Evolutionary conservation across 2,329 filamentous ascomycete species (phyloP), one percentile per base, ranked within the genome.

Genomic region (Raffaelea albimanens): DNA sequence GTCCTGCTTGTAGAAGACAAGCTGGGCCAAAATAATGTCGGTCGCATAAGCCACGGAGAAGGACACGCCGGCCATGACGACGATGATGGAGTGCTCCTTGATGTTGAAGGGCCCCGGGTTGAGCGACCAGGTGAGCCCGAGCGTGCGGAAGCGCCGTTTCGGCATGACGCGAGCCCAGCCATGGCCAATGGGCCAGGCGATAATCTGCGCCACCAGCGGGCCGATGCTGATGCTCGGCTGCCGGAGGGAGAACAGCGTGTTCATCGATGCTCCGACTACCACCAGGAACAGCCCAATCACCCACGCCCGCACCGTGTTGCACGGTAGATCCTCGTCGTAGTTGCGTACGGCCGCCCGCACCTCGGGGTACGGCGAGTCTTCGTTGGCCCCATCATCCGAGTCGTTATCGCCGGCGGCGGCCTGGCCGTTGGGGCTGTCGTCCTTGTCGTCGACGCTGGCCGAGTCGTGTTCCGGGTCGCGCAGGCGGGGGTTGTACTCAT

Each of bases 31-130:
- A 40, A 89, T 75, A 25, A 87, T 82, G 54, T 88, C 84, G 1
- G 83, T 87, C 1, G 83, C 82, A 56, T 88, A 88, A 3, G 83
- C 81, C 5, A 74, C 79, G 44, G 68, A 81, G 53, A 86, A 85
- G 5, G 82, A 80, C 5, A 85, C 81, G 58, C 83, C 79, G 16
- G 85, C 82, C 78, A 83, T 83, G 54, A 83, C 76, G 18, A 80
- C 76, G 48, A 85, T 83, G 51, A 85, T 73, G 39, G 78, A 66
- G 58, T 85, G 82, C 58, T 85, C 82, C 61, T 85, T 85, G 59
- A 82, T 71, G 57, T 83, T 85, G 63, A 85, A 85, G 1, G 80
- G 80, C 0, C 80, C 80, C 0, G 81, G 79, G 48, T 84, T 85
- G n/a, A 84, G 63, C 20, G 69, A 71, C 70, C 74, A 81, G 19